Evolutionary conservation across 2,329 filamentous ascomycete species (phyloP), one percentile per base, ranked within the genome.

Genomic region (Calonectria pauciramosa): DNA sequence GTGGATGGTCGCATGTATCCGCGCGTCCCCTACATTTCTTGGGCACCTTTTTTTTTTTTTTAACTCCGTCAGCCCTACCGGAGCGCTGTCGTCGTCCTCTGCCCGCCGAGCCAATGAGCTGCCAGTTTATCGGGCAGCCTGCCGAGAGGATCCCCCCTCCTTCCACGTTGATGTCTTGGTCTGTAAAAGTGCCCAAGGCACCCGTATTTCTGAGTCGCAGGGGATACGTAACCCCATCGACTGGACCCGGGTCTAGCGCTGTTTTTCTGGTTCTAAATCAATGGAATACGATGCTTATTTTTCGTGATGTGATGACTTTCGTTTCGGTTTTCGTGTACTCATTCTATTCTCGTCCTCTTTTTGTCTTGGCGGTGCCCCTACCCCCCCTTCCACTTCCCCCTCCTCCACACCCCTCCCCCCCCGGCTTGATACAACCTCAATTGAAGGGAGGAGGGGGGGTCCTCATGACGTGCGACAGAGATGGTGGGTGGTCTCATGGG

Each of bases 71-170:
- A 77, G 68, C 79, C 76, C 72, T 79, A 76, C 67, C 65, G 49
- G 49, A 38, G 38, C 44, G 64, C 51, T 65, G 67, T 47, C 41
- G 44, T 73, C 70, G 70, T 74, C 63, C 38, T 74, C 66, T 38
- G 54, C 26, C 38, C 60, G 59, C 49, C 69, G 59, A 68, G 73
- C 81, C 81, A 83, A 82, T 82, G 28, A 44, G 32, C 34, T 18
- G 63, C 47, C 32, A 63, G 28, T 80, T 81, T 81, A 83, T 83
- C 52, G 67, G 75, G 81, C 78, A 82, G 81, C 81, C 81, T 83
- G 72, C 56, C 56, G 72, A 41, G 44, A 65, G 75, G 67, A 1
- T 1, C 38, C 38, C 2, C 16, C 38, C 38, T 16, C 78, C 70
- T 71, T 67, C 68, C 67, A 76, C 68, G 74, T 72, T 76, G 76